A percentile compares a stretch with the other conserved stretches of the same genome.
Conservation (phyloP, 2,329 filamentous ascomycete species). For the Triangularia setosa region DNA sequence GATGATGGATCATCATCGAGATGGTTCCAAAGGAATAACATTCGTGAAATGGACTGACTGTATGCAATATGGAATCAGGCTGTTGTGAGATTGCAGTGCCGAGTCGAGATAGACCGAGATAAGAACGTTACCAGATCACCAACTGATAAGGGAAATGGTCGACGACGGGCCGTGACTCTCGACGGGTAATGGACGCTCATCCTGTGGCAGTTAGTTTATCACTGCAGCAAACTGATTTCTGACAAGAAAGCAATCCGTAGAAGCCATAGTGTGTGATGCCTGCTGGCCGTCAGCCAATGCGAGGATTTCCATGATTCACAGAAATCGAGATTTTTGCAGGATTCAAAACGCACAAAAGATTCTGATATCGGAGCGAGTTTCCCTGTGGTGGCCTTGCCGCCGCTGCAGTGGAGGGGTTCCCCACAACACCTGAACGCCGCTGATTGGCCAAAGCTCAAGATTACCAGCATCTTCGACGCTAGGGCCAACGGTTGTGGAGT, state of each 20-base stretch:
- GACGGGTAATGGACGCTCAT: neutral
- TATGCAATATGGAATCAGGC: neutral
- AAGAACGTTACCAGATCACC: neutral
- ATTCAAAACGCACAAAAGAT: neutral
- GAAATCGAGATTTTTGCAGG: conserved; percentile 8
- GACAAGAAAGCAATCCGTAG: neutral
- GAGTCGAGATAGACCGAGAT: neutral
- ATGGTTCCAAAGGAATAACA: neutral
- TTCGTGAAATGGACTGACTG: neutral
- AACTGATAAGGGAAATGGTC: neutral
- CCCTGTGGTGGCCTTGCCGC: neutral
- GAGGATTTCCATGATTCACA: conserved; percentile 19
- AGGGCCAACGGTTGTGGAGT: neutral
- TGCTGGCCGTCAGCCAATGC: conserved; percentile 7
- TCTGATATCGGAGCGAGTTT: conserved; percentile 1
- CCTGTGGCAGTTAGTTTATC: neutral
- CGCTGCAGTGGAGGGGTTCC: neutral
- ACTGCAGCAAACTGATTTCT: neutral
- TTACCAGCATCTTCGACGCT: conserved; percentile 3
- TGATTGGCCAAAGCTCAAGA: conserved; percentile 2
- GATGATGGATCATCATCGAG: neutral
- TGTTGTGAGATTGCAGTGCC: neutral
- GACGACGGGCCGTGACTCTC: neutral
- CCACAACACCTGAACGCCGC: neutral
- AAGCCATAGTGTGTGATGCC: neutral